These are phyloP conservation scores for Sonneratia caseolaris DNA, from an alignment of 345 rosid genomes.

Conservation along the genomic window DNA sequence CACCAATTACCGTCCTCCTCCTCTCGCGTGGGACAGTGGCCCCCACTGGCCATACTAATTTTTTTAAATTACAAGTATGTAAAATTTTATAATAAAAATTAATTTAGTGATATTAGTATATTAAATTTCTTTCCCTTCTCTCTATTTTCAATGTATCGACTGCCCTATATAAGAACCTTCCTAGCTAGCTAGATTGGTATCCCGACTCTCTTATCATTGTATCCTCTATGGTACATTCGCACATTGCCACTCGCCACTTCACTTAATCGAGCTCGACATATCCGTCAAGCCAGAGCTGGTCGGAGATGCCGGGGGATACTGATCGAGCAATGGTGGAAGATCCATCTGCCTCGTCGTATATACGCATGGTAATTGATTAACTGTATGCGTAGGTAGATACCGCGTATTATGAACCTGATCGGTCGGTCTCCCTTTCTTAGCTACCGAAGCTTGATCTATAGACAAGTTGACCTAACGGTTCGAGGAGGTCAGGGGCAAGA, in stretches of 20 bases:
- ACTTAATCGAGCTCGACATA: neutral
- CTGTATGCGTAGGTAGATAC: too few species aligned
- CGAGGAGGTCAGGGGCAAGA: too few species aligned
- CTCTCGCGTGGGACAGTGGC: conserved; percentile 65
- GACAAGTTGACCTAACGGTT: too few species aligned
- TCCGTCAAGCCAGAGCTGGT: neutral
- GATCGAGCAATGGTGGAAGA: conserved; percentile 34
- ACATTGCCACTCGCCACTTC: neutral
- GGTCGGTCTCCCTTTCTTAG: too few species aligned
- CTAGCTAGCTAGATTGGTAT: neutral
- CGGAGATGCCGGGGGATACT: too few species aligned
- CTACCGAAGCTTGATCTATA: too few species aligned
- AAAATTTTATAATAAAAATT: too few species aligned
- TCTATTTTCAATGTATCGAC: neutral
- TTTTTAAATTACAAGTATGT: too few species aligned
- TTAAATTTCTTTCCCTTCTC: too few species aligned
- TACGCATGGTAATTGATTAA: conserved; percentile 53
- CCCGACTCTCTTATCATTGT: neutral
- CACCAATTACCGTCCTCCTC: conserved; percentile 68
- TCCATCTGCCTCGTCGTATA: conserved; percentile 64
- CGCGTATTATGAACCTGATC: too few species aligned
- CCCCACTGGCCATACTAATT: conserved; percentile 28
- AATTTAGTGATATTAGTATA: too few species aligned
- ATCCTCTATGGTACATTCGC: neutral
- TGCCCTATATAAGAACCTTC: neutral